Evolutionary conservation across 2,329 filamentous ascomycete genomes (phyloP).

Genomic region (Balansia obtecta): DNA sequence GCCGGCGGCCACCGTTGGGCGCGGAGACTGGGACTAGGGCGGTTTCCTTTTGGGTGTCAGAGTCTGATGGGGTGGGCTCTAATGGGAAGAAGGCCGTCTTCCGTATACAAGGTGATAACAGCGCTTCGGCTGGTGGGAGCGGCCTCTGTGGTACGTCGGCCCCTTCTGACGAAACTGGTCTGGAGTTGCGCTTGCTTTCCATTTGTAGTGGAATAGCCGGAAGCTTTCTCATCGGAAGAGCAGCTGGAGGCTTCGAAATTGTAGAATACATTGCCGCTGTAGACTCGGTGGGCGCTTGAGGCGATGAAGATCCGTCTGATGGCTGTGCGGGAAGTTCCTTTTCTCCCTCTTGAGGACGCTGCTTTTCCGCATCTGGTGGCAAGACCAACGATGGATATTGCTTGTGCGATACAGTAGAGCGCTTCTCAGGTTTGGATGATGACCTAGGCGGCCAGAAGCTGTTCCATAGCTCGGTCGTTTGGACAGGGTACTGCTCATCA

Average conservation of each 20-base stretch:
- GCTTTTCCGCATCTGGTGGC: conserved; percentile 13
- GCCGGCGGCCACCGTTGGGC: conserved; percentile 6
- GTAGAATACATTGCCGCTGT: conserved; percentile 25
- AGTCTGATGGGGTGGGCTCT: conserved; percentile 1
- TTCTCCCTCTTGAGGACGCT: conserved; percentile 4
- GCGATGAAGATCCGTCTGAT: conserved; percentile 10
- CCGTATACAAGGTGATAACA: conserved; percentile 13
- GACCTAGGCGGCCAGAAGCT: conserved; percentile 29
- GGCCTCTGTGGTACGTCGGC: conserved; percentile 15
- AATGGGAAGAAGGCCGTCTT: conserved; percentile 4
- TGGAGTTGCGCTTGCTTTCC: conserved; percentile 1
- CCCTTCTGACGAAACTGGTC: not conserved
- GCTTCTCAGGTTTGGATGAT: conserved; percentile 3
- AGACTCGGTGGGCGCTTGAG: conserved; percentile 9
- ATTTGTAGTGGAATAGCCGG: not conserved
- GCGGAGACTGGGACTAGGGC: conserved; percentile 7
- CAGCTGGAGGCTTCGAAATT: conserved; percentile 23
- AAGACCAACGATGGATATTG: conserved; percentile 21
- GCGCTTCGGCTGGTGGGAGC: conserved; percentile 15
- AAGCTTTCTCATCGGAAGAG: conserved; percentile 2
- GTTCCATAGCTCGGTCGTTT: conserved; percentile 36
- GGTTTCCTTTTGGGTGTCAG: not conserved
- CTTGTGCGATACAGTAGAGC: conserved; percentile 11
- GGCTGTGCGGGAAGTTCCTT: conserved; percentile 14
- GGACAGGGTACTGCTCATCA: conserved; percentile 34